phyloP scores from a whole-genome alignment of 495 filamentous ascomycete species.

The Penicillium maclennaniae region DNA sequence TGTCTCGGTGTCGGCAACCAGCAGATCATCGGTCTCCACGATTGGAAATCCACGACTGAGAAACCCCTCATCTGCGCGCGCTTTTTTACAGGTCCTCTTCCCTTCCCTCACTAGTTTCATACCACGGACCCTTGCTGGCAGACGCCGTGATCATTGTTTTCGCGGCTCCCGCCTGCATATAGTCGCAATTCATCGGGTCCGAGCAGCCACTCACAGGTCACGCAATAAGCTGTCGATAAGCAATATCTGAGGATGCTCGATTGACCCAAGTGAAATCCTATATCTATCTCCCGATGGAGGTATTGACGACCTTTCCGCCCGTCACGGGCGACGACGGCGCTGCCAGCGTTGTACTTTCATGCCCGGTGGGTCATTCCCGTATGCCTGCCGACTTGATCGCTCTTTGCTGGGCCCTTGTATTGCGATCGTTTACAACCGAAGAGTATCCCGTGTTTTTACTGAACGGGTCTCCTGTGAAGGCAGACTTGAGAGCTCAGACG shows the following conservation, averaged over 20 bases:
- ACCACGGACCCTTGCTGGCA: slow-evolving; percentile 14
- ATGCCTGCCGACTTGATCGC: slow-evolving; percentile 26
- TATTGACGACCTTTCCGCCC: slow-evolving; percentile 22
- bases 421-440: slow-evolving; percentile 35
- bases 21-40: not conserved
- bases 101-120: not conserved
- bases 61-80: not conserved
- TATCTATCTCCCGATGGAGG: slow-evolving; percentile 15
- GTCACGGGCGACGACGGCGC: slow-evolving; percentile 13
- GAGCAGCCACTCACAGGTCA: slow-evolving; percentile 23
- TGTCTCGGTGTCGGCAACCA: slow-evolving; percentile 15
- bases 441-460: slow-evolving; percentile 34
- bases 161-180: slow-evolving; percentile 22
- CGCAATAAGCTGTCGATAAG: slow-evolving; percentile 23
- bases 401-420: slow-evolving; percentile 37
- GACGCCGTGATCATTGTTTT: not conserved
- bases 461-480: slow-evolving; percentile 29
- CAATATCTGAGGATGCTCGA: slow-evolving; percentile 11
- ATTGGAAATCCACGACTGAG: not conserved
- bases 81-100: slow-evolving; percentile 1
- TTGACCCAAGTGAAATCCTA: slow-evolving; percentile 4
- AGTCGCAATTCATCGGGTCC: slow-evolving; percentile 1
- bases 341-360: slow-evolving; percentile 14
- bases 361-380: slow-evolving; percentile 15
- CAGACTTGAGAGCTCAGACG: slow-evolving; percentile 24